These are phyloP conservation scores for Xylaria sp. DNA, from an alignment of 2,329 filamentous ascomycete genomes.

Conservation along the genomic window DNA sequence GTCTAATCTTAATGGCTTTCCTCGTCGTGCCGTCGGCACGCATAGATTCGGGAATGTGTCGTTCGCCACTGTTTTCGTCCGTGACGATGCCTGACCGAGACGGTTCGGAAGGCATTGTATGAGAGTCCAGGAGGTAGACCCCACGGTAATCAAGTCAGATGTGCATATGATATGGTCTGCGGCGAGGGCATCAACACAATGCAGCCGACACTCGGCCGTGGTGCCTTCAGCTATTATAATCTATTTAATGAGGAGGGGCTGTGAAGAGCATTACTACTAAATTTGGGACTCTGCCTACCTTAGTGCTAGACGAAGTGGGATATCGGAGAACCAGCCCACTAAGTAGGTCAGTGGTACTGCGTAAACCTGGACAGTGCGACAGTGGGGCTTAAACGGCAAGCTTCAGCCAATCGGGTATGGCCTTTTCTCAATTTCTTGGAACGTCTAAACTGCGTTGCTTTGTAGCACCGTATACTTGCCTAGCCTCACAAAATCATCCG, in stretches of 20 bases:
- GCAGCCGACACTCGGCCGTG: conserved; percentile 12
- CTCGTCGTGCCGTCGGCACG: conserved; percentile 91
- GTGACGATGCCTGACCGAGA: conserved; percentile 80
- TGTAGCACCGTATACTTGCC: neutral
- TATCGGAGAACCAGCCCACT: conserved; percentile 14
- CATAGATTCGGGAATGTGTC: conserved; percentile 87
- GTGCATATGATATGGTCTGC: conserved; percentile 5
- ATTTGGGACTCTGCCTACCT: conserved; percentile 4
- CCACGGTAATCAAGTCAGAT: conserved; percentile 2
- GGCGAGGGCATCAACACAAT: neutral
- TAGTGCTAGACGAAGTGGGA: neutral
- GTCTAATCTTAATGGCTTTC: conserved; percentile 92
- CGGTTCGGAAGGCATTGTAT: conserved; percentile 59
- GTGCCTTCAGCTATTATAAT: conserved; percentile 2
- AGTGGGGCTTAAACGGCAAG: conserved; percentile 40
- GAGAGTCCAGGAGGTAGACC: neutral
- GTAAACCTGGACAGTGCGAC: neutral
- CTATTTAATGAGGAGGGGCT: conserved; percentile 4
- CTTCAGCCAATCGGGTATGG: conserved; percentile 52
- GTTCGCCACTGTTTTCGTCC: conserved; percentile 79
- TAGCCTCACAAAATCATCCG: conserved; percentile 36
- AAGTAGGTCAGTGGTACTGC: neutral
- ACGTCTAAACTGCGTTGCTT: conserved; percentile 21
- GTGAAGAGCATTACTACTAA: conserved; percentile 3
- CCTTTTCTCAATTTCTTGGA: conserved; percentile 43